These are phyloP conservation scores for Gypsophila paniculata DNA, from an alignment of 179 eudicot genomes.

Conservation along the genomic window DNA sequence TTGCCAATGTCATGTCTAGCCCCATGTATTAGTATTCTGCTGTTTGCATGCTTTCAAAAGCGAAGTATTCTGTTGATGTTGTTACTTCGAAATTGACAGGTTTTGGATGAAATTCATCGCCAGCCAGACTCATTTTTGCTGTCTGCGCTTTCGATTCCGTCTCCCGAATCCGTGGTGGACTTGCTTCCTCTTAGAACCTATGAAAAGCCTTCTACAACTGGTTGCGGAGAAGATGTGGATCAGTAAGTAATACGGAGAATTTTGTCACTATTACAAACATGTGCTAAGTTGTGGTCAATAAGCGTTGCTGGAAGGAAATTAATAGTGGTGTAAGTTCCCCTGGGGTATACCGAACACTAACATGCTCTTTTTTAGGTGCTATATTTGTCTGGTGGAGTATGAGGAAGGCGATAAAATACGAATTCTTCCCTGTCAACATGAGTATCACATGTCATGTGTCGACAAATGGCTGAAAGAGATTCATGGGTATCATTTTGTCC, in stretches of 20 bases:
- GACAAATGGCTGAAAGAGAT: slow-evolving; percentile 95
- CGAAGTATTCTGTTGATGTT: background rate
- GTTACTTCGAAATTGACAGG: slow-evolving; percentile 34
- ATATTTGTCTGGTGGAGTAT: slow-evolving; percentile 75
- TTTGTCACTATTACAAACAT: background rate
- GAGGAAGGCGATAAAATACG: slow-evolving; percentile 64
- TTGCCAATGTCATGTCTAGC: background rate
- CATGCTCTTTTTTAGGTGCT: slow-evolving; percentile 45
- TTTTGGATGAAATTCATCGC: slow-evolving; percentile 72
- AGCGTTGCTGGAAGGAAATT: background rate
- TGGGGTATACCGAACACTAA: background rate
- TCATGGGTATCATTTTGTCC: slow-evolving; percentile 52
- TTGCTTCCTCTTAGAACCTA: slow-evolving; percentile 57
- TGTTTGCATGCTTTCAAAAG: too few species aligned
- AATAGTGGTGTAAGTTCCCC: background rate
- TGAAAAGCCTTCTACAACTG: slow-evolving; percentile 31
- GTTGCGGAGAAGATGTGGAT: slow-evolving; percentile 43
- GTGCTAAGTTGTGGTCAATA: slow-evolving; percentile 2
- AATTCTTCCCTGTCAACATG: slow-evolving; percentile 75
- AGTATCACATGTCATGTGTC: slow-evolving; percentile 65
- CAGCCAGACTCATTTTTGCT: slow-evolving; percentile 68
- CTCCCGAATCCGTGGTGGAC: slow-evolving; percentile 70
- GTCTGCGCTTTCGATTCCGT: slow-evolving; percentile 58
- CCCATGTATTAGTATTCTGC: background rate
- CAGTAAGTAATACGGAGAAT: slow-evolving; percentile 46